Conservation (phyloP, 208 protist genomes). For the Leishmania turanica region DNA sequence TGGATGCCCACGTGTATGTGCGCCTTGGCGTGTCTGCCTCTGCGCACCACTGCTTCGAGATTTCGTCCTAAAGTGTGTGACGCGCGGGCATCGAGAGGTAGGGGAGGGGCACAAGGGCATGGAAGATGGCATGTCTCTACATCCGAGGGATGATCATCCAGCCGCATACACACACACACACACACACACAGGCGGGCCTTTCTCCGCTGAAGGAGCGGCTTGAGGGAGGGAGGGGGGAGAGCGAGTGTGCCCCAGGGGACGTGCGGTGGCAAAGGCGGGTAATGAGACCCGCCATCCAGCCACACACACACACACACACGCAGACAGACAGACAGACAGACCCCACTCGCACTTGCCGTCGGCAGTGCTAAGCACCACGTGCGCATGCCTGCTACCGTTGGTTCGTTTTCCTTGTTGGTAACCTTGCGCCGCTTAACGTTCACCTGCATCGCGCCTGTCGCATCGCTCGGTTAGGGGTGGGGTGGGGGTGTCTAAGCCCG, state of each 20-base stretch:
- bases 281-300: not conserved
- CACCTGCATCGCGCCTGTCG: not conserved
- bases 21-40: not conserved
- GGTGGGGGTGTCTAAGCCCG: no score
- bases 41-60: not conserved
- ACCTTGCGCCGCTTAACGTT: not conserved
- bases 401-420: no score
- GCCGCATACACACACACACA: slow-evolving; percentile 2
- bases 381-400: no score
- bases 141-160: not conserved
- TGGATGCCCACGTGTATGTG: not conserved
- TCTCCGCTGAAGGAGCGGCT: not conserved
- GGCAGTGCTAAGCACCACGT: no score
- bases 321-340: slow-evolving; percentile 1
- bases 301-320: slow-evolving; percentile 8
- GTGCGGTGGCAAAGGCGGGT: not conserved
- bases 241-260: not conserved
- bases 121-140: not conserved
- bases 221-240: no score
- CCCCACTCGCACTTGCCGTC: not conserved
- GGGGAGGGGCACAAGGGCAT: not conserved
- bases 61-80: not conserved
- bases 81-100: not conserved
- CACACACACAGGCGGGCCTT: not conserved
- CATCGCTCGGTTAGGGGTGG: not conserved